Percentiles rank a stretch among this genome's conserved stretches.
These are phyloP conservation scores for Erysimum cheiri DNA, from an alignment of 441 rosid species.

Conservation along the genomic window DNA sequence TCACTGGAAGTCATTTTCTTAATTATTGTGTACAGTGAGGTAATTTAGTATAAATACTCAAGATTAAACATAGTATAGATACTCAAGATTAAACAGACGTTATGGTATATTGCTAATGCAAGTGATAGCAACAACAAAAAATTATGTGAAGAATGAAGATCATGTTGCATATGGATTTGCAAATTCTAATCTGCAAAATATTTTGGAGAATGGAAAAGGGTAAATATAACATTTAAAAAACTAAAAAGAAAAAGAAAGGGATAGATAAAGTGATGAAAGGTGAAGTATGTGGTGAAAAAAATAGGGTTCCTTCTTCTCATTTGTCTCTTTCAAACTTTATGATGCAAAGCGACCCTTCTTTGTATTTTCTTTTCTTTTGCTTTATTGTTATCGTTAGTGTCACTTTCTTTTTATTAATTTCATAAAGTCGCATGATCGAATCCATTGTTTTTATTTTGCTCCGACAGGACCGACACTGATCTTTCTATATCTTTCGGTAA, in stretches of 20 bases:
- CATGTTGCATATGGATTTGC: slow-evolving; percentile 21
- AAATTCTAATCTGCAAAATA: neutral
- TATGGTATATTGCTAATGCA: slow-evolving; percentile 3
- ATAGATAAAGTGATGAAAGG: slow-evolving; percentile 48
- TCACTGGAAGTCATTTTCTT: no score
- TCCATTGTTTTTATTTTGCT: slow-evolving; percentile 44
- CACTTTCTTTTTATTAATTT: slow-evolving; percentile 39
- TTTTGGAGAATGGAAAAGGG: neutral
- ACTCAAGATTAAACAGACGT: neutral
- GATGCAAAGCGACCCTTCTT: slow-evolving; percentile 42
- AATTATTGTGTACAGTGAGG: no score
- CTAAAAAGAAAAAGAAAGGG: slow-evolving; percentile 12
- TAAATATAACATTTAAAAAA: neutral
- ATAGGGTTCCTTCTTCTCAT: slow-evolving; percentile 45
- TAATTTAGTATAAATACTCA: no score
- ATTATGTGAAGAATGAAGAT: slow-evolving; percentile 14
- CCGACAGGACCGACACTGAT: slow-evolving; percentile 44
- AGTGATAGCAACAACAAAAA: slow-evolving; percentile 7
- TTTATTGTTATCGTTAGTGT: slow-evolving; percentile 32
- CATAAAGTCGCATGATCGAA: slow-evolving; percentile 47
- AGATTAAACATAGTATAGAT: no score
- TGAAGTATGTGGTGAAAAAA: slow-evolving; percentile 63
- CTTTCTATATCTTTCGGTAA: slow-evolving; percentile 38
- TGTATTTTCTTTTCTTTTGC: slow-evolving; percentile 22
- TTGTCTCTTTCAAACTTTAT: slow-evolving; percentile 65